Percentiles rank a stretch among this genome's conserved stretches.
phyloP scores from a whole-genome alignment of 192 early-diverging fungal species.

The Coemansia sp. region DNA sequence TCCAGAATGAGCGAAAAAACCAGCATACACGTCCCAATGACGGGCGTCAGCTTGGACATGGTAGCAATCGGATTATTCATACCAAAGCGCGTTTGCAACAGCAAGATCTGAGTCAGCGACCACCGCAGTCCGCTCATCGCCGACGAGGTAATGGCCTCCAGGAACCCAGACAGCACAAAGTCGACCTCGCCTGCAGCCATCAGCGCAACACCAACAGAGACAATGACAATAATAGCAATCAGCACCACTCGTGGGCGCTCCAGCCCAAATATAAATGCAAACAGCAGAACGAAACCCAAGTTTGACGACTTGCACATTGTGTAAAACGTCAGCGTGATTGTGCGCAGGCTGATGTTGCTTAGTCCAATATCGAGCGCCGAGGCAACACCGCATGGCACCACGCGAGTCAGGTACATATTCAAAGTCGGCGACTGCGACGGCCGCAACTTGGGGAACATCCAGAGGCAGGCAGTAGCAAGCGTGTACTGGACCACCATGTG shows the following conservation, averaged over 20 bases:
- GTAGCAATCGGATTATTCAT: conserved; percentile 88
- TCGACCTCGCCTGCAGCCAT: conserved; percentile 85
- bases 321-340: conserved; percentile 89
- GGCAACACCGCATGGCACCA: conserved; percentile 83
- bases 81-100: conserved; percentile 70
- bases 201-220: conserved; percentile 77
- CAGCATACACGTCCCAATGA: conserved; percentile 68
- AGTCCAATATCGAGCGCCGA: conserved; percentile 89
- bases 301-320: conserved; percentile 85
- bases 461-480: conserved; percentile 57
- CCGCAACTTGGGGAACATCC: conserved; percentile 60
- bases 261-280: conserved; percentile 86
- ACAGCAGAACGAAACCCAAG: conserved; percentile 77
- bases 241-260: conserved; percentile 73
- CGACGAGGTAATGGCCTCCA: conserved; percentile 76
- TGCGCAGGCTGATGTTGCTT: conserved; percentile 81
- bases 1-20: conserved; percentile 68
- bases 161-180: conserved; percentile 74
- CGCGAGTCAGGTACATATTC: conserved; percentile 64
- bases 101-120: conserved; percentile 83
- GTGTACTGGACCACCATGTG: conserved; percentile 86
- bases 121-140: conserved; percentile 86
- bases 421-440: conserved; percentile 58
- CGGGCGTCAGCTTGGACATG: conserved; percentile 77
- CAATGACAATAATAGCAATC: conserved; percentile 71